Base-by-base conservation (phyloP, 257 asterid genomes). In the Agastache rugosa region DNA sequence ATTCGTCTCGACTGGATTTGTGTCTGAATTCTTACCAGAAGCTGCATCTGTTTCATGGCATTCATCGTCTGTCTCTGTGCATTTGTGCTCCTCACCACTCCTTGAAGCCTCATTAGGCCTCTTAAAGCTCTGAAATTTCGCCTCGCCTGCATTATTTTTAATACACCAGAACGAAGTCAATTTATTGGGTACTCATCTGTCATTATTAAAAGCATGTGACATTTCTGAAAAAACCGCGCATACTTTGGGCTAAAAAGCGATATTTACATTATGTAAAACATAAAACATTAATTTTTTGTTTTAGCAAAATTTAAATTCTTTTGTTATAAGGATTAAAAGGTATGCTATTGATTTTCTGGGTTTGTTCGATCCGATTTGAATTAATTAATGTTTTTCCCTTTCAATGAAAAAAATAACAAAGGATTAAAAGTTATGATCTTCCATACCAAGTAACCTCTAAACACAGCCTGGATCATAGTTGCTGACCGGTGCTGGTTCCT, bases 1-100 rank as follows among this genome's bases (percentile, higher is more conserved):
- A 92, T 88, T 75, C 99, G 84, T 19, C 95, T 76, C 1, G 96
- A 90, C 74, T 89, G 98, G 63, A 94, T 90, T 79, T 94, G 99
- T 35, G 89, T 90, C 76, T 94, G 97, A 67, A 94, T 84, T 54
- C 97, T 69, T 34, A 94, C 97, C 20, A 92, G 77, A 23, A 94
- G 93, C 87, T 94, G 99, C 99, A 94, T 89, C 44, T 90, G 95
- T 76, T 94, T 94, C 98, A 94, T 85, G 51, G 99, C 96, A 39
- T 85, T 90, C 67, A 80, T 71, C 2, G 99, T 92, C 77, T 92
- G 99, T 48, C 94, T 85, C 73, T 85, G 85, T 8, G 89, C 96
- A 12, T 85, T 92, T 48, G 89, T 87, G 55, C 99, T 88, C 74
- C 90, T 86, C 41, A 94, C 85, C 71, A 94, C 91, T 73, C 91